Evolutionary conservation across 2,329 filamentous ascomycete species (phyloP), one percentile per base, ranked within the genome.

Genomic region (Magnaporthiopsis rhizophila): DNA sequence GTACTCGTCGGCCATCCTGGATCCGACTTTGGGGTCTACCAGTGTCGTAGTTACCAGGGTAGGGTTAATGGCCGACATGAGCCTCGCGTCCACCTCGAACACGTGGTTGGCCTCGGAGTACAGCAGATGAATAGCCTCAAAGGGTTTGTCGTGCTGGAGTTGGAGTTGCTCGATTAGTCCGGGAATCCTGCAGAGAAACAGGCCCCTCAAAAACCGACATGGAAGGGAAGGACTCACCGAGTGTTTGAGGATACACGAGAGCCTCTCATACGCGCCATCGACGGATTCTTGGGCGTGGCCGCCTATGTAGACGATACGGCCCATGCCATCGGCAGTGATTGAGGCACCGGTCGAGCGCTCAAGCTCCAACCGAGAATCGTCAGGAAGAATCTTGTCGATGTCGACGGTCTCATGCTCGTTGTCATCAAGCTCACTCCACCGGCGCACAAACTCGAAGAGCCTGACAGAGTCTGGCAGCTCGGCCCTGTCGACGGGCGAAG

Each of bases 31-130:
- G 1, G 69, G 69, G 61, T 75, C 73, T 15, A 74, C 63, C 18
- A 75, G 68, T 26, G 72, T 72, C 15, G 72, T 72, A 0, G 66
- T 68, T 3, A 69, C 65, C 38, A 75, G 67, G 53, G 45, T 62
- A 1, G 68, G 69, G 45, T 74, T 69, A 62, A 74, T 70, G 61
- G 72, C 70, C 15, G 69, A 67, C 64, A 71, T 68, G 64, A 69
- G 70, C 5, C 72, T 71, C 6, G 68, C 65, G 32, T 75, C 73
- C 2, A 72, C 70, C 12, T 62, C 32, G 53, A 62, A 67, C 3
- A 63, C 59, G 11, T 62, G 58, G 13, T 71, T 67, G n/a, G 65
- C 59, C 58, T 74, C 73, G 18, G 68, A 58, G 50, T 70, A 71
- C n/a, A 72, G 18, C 1, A 73, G 8, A 62, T 74, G 70, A 58